Percentiles rank a stretch among this genome's conserved stretches.
These are phyloP conservation scores for Raddia distichophylla DNA, from an alignment of 176 grass and related monocot species.

Conservation along the genomic window DNA sequence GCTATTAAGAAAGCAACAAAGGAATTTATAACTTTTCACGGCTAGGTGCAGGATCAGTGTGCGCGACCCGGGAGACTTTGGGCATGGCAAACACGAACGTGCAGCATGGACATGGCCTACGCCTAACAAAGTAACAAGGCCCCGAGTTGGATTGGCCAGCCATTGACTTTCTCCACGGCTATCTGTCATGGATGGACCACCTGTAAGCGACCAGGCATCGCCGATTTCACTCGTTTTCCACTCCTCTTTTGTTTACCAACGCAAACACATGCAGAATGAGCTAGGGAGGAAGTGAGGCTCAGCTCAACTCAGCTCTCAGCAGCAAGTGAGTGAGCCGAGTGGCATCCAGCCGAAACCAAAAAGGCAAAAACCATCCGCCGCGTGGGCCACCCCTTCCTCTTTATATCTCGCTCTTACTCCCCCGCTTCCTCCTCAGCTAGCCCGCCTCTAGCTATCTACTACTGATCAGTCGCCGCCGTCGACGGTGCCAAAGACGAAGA, in stretches of 20 bases:
- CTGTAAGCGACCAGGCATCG: not conserved
- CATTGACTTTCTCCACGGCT: not conserved
- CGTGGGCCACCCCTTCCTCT: not conserved
- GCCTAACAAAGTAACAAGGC: not conserved
- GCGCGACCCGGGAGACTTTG: too few relatives aligned
- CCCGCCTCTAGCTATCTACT: not conserved
- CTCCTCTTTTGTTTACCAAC: constrained; percentile 32
- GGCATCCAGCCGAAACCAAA: constrained; percentile 50
- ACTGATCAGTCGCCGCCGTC: not conserved
- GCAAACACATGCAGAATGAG: not conserved
- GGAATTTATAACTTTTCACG: too few relatives aligned
- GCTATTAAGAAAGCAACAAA: too few relatives aligned
- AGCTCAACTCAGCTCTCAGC: not conserved
- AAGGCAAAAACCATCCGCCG: constrained; percentile 35
- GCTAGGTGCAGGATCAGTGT: too few relatives aligned
- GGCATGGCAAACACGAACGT: too few relatives aligned
- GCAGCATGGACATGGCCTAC: not conserved
- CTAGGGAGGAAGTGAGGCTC: constrained; percentile 24
- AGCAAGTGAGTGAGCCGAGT: not conserved
- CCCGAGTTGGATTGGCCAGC: not conserved
- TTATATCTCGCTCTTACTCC: constrained; percentile 23
- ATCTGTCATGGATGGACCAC: not conserved
- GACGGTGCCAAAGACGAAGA: too few relatives aligned
- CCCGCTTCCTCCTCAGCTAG: constrained; percentile 46
- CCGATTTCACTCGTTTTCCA: not conserved